Evolutionary conservation across 768 basidiomycete genomes (phyloP), one percentile per base, ranked within the genome.

Genomic region (Pulveroboletus sp.): DNA sequence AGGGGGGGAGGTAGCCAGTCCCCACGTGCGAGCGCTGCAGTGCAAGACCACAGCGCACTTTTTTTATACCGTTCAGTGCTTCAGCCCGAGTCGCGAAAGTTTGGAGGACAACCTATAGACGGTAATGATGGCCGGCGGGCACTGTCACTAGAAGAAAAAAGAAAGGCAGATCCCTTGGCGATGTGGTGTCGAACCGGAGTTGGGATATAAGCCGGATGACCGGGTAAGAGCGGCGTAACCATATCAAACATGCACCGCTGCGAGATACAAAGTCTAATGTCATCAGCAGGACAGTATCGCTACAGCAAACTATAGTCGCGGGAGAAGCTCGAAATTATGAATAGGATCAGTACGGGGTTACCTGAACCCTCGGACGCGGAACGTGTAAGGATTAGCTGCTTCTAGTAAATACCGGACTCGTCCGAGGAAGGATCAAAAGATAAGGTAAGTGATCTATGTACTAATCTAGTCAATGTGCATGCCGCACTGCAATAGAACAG

Each of bases 401-500:
- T 21, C 21, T 21, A 32, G 31, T 21, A 21, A 39, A 39, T 26
- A 39, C 13, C 21, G 4, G 21, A 5, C 8, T 15, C 9, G 24
- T 42, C 6, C 10, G 17, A 28, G 8, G 2, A 30, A 11, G n/a
- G 13, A 15, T 6, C 6, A 27, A 24, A 8, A 2, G 8, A 32
- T 30, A 18, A 17, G 28, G n/a, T 18, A 18, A 30, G 43, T 21
- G 30, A 8, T 8, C 6, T 35, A 35, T 11, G 14, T n/a, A 35
- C 10, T 4, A 5, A 36, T 50, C 43, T 65, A 85, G 55, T 84
- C 84, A 21, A 86, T 79, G 64, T 71, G 79, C 48, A 75, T 77
- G n/a, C 84, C 84, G 43, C 73, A 81, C 50, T 78, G 79, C 39
- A 86, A 69, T 21, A 86, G 68, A 6, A 79, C 57, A 0, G 79